Conservation (phyloP, 371 early-diverging fungal species). For the Actinomortierella wolfii region DNA sequence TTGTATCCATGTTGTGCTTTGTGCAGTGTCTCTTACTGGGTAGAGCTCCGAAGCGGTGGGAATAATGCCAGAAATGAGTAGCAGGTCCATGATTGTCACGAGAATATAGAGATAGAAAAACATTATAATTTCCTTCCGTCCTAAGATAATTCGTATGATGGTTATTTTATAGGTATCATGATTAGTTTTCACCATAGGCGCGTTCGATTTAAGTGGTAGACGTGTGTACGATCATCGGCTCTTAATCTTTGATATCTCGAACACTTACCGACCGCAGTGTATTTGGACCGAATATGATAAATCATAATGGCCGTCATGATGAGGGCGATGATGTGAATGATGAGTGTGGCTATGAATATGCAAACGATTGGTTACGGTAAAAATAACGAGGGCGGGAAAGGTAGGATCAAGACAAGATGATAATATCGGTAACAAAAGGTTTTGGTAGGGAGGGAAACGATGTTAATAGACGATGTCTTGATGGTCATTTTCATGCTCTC, state of each 20-base stretch:
- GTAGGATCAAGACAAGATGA: too few relatives aligned
- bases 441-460: not conserved
- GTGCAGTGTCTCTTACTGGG: conserved; percentile 66
- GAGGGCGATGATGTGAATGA: conserved; percentile 89
- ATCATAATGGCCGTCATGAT: conserved; percentile 98
- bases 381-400: too few relatives aligned
- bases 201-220: not conserved
- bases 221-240: not conserved
- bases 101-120: conserved; percentile 95
- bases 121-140: conserved; percentile 96
- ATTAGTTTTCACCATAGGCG: too few relatives aligned
- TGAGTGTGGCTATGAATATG: conserved; percentile 66
- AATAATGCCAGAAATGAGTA: conserved; percentile 88
- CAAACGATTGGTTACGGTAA: not conserved
- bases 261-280: conserved; percentile 92
- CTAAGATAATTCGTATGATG: conserved; percentile 47
- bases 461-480: not conserved
- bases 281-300: conserved; percentile 93
- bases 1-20: too few relatives aligned
- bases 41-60: conserved; percentile 81
- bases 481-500: not conserved
- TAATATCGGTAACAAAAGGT: too few relatives aligned
- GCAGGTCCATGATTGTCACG: conserved; percentile 82
- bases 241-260: not conserved
- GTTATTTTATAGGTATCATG: too few relatives aligned